A percentile compares a stretch with the other conserved stretches of the same genome.
These are phyloP conservation scores for Tritrichomonas musculus DNA, from an alignment of 208 protist species.

Conservation along the genomic window DNA sequence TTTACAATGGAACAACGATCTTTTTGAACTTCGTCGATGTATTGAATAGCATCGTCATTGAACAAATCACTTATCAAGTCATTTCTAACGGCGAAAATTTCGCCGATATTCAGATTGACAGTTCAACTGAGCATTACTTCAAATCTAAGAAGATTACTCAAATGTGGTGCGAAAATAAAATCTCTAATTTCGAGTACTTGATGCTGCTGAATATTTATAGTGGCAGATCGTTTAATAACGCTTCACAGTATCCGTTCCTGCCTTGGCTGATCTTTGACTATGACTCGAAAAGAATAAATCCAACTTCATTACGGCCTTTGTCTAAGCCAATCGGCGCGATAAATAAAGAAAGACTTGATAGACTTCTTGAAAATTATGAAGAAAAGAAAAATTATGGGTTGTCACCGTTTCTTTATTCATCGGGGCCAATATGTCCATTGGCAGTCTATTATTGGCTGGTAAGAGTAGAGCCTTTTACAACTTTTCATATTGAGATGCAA, in stretches of 20 bases:
- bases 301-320: slow-evolving; percentile 60
- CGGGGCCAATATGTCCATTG: not conserved
- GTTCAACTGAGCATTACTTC: not conserved
- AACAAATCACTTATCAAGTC: not conserved
- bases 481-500: slow-evolving; percentile 42
- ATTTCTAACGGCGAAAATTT: no score
- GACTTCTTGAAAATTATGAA: slow-evolving; percentile 36
- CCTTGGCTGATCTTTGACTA: not conserved
- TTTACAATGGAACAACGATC: not conserved
- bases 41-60: no score
- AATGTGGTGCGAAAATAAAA: not conserved
- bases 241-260: not conserved
- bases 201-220: not conserved
- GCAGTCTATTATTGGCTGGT: slow-evolving; percentile 16
- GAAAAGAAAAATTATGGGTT: not conserved
- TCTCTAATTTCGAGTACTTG: not conserved
- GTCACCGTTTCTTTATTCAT: slow-evolving; percentile 61
- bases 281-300: not conserved
- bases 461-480: slow-evolving; percentile 45
- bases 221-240: not conserved
- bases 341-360: slow-evolving; percentile 30
- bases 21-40: not conserved
- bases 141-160: not conserved
- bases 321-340: slow-evolving; percentile 85
- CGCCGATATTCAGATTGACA: not conserved